phyloP scores from a whole-genome alignment of 495 filamentous ascomycete genomes.

The Hypomontagnella monticulosa region DNA sequence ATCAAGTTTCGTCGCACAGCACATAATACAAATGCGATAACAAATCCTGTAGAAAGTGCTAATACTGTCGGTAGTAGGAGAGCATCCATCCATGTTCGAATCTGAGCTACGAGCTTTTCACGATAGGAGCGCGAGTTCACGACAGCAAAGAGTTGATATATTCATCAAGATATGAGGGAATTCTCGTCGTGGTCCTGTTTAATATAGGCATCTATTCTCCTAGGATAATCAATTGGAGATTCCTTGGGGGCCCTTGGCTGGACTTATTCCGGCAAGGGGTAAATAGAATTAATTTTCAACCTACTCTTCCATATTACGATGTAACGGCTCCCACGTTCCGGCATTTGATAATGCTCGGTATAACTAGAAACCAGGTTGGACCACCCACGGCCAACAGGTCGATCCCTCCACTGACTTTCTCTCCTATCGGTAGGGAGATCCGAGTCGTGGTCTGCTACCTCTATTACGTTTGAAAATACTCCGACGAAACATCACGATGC shows the following conservation, averaged over 20 bases:
- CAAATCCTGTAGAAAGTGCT: no score
- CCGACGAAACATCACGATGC: constrained; percentile 19
- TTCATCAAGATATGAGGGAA: no score
- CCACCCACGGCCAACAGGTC: not conserved
- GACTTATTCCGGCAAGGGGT: constrained; percentile 9
- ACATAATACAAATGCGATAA: not conserved
- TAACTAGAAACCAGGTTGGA: constrained; percentile 14
- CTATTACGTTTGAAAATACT: not conserved
- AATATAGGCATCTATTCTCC: no score
- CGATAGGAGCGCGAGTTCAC: no score
- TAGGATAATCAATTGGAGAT: no score
- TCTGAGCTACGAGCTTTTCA: no score
- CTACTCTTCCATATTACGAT: constrained; percentile 32
- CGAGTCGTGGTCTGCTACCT: not conserved
- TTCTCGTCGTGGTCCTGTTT: no score
- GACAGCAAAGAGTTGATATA: no score
- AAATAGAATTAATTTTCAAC: constrained; percentile 27
- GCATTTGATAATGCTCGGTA: constrained; percentile 33
- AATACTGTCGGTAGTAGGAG: no score
- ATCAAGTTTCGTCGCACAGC: not conserved
- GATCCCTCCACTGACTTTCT: not conserved
- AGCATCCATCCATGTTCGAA: no score
- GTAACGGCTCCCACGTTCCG: constrained; percentile 18
- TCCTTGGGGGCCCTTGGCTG: not conserved
- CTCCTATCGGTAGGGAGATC: constrained; percentile 2